Percentiles rank a stretch among this genome's conserved stretches.
Conservation (phyloP, 1,139 yeast genomes). For the Magnusiomyces suaveolens region DNA sequence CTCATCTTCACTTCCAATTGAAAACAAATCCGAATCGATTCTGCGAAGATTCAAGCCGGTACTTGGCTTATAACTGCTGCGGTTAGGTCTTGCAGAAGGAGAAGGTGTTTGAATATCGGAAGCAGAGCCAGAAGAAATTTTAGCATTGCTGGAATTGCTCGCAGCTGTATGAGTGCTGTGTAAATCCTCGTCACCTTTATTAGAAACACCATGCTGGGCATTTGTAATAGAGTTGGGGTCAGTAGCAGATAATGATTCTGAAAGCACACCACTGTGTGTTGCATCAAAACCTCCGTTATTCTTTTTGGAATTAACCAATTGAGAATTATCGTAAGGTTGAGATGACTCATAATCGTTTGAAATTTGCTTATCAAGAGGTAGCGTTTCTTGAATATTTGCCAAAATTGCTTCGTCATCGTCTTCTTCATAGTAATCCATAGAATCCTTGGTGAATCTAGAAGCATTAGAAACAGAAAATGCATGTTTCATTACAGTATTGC, state of each 20-base stretch:
- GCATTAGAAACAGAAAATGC: neutral
- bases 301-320: too few relatives aligned
- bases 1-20: conserved; percentile 1
- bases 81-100: neutral
- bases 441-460: neutral
- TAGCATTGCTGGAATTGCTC: neutral
- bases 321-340: too few relatives aligned
- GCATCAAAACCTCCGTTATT: neutral
- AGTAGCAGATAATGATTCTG: neutral
- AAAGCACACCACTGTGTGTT: neutral
- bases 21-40: neutral
- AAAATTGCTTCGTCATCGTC: neutral
- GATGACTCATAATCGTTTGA: too few relatives aligned
- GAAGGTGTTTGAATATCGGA: neutral
- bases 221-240: neutral
- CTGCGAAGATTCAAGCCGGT: neutral
- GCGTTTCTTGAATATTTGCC: neutral
- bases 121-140: neutral
- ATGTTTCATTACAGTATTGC: neutral
- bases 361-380: neutral
- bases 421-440: neutral
- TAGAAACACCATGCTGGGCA: neutral
- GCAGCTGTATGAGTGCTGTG: neutral
- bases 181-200: neutral
- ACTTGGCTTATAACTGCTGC: neutral